phyloP scores from a whole-genome alignment of 768 basidiomycete genomes.

The Agrocybe praecox region DNA sequence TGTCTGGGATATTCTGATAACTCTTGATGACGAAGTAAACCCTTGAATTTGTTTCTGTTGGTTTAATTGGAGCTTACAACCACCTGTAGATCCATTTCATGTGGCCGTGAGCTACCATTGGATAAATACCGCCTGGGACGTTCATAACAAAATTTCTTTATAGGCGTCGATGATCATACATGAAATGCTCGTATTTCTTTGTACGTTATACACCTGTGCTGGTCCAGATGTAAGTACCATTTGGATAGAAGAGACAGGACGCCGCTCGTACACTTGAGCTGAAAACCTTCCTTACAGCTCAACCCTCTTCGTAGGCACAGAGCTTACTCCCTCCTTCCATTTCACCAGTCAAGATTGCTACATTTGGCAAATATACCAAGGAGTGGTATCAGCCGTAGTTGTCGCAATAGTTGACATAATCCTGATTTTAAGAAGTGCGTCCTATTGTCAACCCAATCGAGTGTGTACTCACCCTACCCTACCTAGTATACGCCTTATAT shows the following conservation, averaged over 20 bases:
- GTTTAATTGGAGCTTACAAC: not conserved
- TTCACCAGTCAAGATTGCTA: constrained; percentile 41
- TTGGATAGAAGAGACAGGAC: too few species aligned
- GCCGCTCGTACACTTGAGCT: not conserved
- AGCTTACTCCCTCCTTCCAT: constrained; percentile 32
- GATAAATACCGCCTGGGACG: not conserved
- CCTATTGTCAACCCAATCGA: not conserved
- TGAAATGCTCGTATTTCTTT: constrained; percentile 37
- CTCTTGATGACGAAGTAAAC: constrained; percentile 39
- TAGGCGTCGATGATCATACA: constrained; percentile 28
- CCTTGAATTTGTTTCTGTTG: not conserved
- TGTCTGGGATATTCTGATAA: constrained; percentile 41
- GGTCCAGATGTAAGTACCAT: constrained; percentile 37
- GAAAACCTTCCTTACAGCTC: constrained; percentile 19
- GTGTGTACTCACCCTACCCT: too few species aligned
- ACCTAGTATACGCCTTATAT: constrained; percentile 41
- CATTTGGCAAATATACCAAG: constrained; percentile 45
- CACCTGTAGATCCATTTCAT: constrained; percentile 32
- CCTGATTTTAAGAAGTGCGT: constrained; percentile 39
- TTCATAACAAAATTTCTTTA: not conserved
- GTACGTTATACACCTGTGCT: constrained; percentile 37
- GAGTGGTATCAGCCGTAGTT: constrained; percentile 26
- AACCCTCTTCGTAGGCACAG: constrained; percentile 34
- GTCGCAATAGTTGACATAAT: constrained; percentile 36
- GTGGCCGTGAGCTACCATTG: constrained; percentile 32